Conservation (phyloP, 2,329 filamentous ascomycete species). For the Phoma herbarum region DNA sequence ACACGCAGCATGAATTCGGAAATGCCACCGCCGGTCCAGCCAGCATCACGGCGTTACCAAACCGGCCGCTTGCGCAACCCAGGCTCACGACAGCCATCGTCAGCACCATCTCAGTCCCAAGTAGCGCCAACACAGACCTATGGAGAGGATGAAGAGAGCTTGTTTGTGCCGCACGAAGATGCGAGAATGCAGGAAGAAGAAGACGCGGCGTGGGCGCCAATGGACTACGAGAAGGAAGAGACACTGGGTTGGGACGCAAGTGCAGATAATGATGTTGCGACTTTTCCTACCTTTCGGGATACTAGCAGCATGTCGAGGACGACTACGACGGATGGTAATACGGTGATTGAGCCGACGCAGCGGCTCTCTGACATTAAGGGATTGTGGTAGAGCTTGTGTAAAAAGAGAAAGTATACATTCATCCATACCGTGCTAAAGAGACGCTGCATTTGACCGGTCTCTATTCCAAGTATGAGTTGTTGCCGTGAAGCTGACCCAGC, state of each 20-base stretch:
- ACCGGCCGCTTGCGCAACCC: slow-evolving; percentile 39
- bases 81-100: slow-evolving; percentile 39
- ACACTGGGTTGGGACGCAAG: slow-evolving; percentile 79
- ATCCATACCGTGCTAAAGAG: not conserved
- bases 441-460: not conserved
- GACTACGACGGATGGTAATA: slow-evolving; percentile 38
- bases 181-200: slow-evolving; percentile 64
- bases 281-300: slow-evolving; percentile 58
- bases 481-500: not conserved
- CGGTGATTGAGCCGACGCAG: slow-evolving; percentile 74
- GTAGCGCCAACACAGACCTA: slow-evolving; percentile 24
- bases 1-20: slow-evolving; percentile 41
- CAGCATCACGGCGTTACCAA: slow-evolving; percentile 41
- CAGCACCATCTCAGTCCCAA: slow-evolving; percentile 15
- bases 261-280: slow-evolving; percentile 57
- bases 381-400: slow-evolving; percentile 37
- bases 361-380: slow-evolving; percentile 67
- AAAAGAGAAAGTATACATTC: not conserved
- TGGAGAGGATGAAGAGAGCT: slow-evolving; percentile 69
- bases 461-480: not conserved
- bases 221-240: slow-evolving; percentile 71
- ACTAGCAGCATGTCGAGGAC: slow-evolving; percentile 43
- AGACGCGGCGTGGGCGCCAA: slow-evolving; percentile 76
- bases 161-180: slow-evolving; percentile 74
- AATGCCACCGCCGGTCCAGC: slow-evolving; percentile 55